phyloP scores from a whole-genome alignment of 495 filamentous ascomycete species.

The Mytilinidion resinicola region DNA sequence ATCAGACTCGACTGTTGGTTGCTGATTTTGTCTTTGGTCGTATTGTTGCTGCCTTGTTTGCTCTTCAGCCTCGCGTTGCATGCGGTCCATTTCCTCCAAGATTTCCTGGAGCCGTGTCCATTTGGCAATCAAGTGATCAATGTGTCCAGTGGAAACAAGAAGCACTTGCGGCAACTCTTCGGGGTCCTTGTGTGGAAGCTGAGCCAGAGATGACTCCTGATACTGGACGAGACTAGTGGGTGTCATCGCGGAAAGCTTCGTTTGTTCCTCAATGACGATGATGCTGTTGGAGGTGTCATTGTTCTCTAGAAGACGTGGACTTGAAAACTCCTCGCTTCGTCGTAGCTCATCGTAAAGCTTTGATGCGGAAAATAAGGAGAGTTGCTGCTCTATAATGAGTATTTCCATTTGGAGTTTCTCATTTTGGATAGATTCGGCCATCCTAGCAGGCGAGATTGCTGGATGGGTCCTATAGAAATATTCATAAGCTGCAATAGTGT shows the following conservation, averaged over 20 bases:
- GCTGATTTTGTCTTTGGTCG: conserved; percentile 12
- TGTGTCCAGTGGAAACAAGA: conserved; percentile 4
- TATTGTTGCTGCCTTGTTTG: not conserved
- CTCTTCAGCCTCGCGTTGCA: conserved; percentile 1
- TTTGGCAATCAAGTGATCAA: conserved; percentile 14
- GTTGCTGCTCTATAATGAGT: conserved; percentile 27
- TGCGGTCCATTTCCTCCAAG: conserved; percentile 3
- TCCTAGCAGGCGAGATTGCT: conserved; percentile 15
- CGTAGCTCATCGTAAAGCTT: conserved; percentile 7
- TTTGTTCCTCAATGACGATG: conserved; percentile 1
- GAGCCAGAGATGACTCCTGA: conserved; percentile 10
- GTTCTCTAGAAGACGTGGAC: conserved; percentile 4
- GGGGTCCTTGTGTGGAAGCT: conserved; percentile 3
- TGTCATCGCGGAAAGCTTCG: not conserved
- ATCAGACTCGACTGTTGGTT: conserved; percentile 22
- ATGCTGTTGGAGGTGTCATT: conserved; percentile 8
- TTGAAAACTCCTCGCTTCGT: not conserved
- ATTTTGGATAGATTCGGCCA: conserved; percentile 10
- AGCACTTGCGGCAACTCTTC: conserved; percentile 13
- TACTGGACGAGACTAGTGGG: conserved; percentile 10
- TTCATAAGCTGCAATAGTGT: not conserved
- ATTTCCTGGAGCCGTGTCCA: conserved; percentile 21
- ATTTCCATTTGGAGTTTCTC: conserved; percentile 21
- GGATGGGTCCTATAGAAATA: conserved; percentile 8
- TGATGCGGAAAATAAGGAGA: conserved; percentile 6